Evolutionary conservation across 2,329 filamentous ascomycete species (phyloP), one percentile per base, ranked within the genome.

Genomic region (Hypoxylon sp.): DNA sequence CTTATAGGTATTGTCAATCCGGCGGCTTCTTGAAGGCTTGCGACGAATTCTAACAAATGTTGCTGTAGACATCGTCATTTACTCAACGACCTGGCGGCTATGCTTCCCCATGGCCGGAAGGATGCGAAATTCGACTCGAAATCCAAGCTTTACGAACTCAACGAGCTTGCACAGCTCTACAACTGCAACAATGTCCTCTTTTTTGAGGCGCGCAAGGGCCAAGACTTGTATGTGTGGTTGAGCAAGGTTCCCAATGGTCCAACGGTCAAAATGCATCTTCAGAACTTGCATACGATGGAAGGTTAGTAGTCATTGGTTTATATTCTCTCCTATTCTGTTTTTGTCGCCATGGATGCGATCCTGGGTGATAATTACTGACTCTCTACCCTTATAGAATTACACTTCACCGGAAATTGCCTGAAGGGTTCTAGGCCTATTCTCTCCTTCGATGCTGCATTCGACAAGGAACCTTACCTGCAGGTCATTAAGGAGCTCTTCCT

Each of bases 91-190:
- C 85, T 99, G 50, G 89, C 93, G 62, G 87, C 91, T 29, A 89
- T 99, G 80, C 89, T 99, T 70, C 96, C 96, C 2, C 96, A 99
- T 79, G 90, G 90, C 71, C 90, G 93, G 76, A 97, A 97, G 82
- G 96, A 99, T 78, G 93, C 92, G 73, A 99, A 99, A 81, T 92
- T 97, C 71, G 96, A 99, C 79, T 96, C 93, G 56, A 98, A 98
- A 82, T 94, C 92, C 37, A 94, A 96, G 83, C 86, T 94, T 73
- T 86, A 89, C 85, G 84, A 91, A 77, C 87, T 97, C 54, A 96
- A 96, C 81, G 92, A 94, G 76, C 82, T 88, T 43, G 84, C 84
- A 61, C 88, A 91, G 75, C 73, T 97, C 29, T 96, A 96, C 84
- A 96, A 96, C 77, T 96, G 93, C 86, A 97, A 97, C 82, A 95